Percentiles rank a stretch among this genome's conserved stretches.
Evolutionary conservation across 371 early-diverging fungal genomes (phyloP).

Genomic region (Furculomyces boomerangus): DNA sequence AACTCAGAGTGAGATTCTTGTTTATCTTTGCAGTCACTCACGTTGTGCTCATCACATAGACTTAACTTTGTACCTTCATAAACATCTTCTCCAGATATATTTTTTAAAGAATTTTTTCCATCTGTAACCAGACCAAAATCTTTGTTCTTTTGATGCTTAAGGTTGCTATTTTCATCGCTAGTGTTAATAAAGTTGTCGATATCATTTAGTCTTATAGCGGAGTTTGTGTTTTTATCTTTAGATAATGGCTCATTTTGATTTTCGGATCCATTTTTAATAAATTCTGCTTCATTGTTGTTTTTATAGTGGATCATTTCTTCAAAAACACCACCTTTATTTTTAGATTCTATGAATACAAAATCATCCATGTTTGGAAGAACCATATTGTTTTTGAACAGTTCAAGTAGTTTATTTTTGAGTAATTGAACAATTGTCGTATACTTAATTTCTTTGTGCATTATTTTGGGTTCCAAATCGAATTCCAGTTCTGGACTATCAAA

Average conservation of each 20-base stretch:
- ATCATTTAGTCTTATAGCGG: not conserved
- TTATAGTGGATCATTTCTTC: not conserved
- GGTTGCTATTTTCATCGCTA: too few relatives aligned
- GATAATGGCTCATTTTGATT: not conserved
- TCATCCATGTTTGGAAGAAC: conserved; percentile 2
- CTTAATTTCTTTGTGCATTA: conserved; percentile 2
- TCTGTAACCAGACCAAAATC: not conserved
- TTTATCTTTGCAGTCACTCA: too few relatives aligned
- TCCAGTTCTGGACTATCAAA: not conserved
- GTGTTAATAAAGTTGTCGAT: too few relatives aligned
- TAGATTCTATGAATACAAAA: not conserved
- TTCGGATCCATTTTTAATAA: not conserved
- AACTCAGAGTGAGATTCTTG: too few relatives aligned
- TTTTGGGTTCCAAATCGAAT: not conserved
- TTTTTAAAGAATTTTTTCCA: not conserved
- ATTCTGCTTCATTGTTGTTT: not conserved
- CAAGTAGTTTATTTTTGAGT: not conserved
- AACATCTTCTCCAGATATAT: not conserved
- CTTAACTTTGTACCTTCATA: too few relatives aligned
- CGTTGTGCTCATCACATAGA: too few relatives aligned
- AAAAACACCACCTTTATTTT: conserved; percentile 1
- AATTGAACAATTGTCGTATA: not conserved
- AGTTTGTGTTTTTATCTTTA: not conserved
- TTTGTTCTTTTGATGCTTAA: not conserved
- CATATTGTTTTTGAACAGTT: not conserved